Conservation (phyloP, 1,139 yeast genomes). For the Hyphopichia fennica region DNA sequence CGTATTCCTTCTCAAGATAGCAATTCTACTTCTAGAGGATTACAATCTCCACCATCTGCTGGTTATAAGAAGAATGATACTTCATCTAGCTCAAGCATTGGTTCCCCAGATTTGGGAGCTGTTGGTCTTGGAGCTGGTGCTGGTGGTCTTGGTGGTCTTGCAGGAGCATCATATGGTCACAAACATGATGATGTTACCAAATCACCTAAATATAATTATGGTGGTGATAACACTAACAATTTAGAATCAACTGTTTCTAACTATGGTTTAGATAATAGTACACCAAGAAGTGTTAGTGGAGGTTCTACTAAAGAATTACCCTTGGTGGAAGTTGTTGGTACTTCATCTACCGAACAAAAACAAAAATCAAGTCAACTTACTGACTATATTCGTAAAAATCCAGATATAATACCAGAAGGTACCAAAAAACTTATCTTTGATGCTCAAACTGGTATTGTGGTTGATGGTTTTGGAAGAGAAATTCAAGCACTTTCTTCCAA, state of each 20-base stretch:
- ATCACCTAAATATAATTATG: slow-evolving; percentile 4
- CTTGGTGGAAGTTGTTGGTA: slow-evolving; percentile 14
- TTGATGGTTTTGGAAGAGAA: slow-evolving; percentile 19
- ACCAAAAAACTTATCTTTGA: slow-evolving; percentile 21
- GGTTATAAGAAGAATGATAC: no score
- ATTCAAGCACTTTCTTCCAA: slow-evolving; percentile 2
- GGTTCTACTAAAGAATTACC: slow-evolving; percentile 3
- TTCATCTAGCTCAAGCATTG: neutral
- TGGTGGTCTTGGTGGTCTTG: slow-evolving; percentile 5
- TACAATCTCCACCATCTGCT: neutral
- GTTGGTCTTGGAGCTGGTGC: slow-evolving; percentile 7
- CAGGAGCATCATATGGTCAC: neutral
- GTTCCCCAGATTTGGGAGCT: slow-evolving; percentile 7
- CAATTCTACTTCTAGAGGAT: neutral
- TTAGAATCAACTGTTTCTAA: neutral
- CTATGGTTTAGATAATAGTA: slow-evolving; percentile 1
- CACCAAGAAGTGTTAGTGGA: slow-evolving; percentile 7
- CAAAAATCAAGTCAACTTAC: slow-evolving; percentile 10
- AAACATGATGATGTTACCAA: neutral
- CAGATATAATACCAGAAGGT: slow-evolving; percentile 12
- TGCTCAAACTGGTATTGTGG: slow-evolving; percentile 25
- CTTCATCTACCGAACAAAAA: slow-evolving; percentile 10
- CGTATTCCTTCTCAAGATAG: neutral
- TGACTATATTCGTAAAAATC: slow-evolving; percentile 9
- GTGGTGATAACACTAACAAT: neutral